phyloP scores from a whole-genome alignment of 129 eudicot species.

The Smallanthus sonchifolius region DNA sequence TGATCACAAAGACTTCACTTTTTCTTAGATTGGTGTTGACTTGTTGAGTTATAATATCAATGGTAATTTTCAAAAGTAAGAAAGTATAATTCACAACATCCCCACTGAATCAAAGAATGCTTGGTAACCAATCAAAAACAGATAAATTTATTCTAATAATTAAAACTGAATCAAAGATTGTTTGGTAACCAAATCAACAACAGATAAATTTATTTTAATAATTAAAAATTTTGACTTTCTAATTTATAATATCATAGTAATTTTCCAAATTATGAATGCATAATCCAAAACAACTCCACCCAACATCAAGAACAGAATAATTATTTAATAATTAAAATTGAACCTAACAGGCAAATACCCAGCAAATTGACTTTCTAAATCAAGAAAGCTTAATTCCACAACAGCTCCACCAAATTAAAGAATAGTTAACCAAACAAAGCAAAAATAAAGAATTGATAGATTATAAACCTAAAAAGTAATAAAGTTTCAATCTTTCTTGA shows the following conservation, averaged over 20 bases:
- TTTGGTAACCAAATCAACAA: neutral
- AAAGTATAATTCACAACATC: neutral
- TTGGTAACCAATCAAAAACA: neutral
- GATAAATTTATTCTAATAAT: too few relatives aligned
- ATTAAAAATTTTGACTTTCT: neutral
- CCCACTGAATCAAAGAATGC: neutral
- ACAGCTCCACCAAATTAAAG: slow-evolving; percentile 12
- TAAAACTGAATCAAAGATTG: neutral
- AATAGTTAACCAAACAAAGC: slow-evolving; percentile 16
- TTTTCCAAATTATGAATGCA: neutral
- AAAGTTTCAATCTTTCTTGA: slow-evolving; percentile 1
- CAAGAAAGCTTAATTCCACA: neutral
- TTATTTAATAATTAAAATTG: too few relatives aligned
- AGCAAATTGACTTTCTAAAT: neutral
- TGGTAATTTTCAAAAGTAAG: neutral
- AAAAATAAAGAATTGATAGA: neutral
- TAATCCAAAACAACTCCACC: neutral
- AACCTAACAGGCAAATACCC: neutral
- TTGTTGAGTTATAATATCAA: neutral
- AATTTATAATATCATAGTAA: neutral
- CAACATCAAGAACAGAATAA: neutral
- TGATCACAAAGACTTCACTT: neutral
- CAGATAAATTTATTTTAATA: neutral
- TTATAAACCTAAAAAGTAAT: neutral
- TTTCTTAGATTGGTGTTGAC: slow-evolving; percentile 4